Evolutionary conservation across 495 filamentous ascomycete species (phyloP).

Genomic region (Penicillium waksmanii): DNA sequence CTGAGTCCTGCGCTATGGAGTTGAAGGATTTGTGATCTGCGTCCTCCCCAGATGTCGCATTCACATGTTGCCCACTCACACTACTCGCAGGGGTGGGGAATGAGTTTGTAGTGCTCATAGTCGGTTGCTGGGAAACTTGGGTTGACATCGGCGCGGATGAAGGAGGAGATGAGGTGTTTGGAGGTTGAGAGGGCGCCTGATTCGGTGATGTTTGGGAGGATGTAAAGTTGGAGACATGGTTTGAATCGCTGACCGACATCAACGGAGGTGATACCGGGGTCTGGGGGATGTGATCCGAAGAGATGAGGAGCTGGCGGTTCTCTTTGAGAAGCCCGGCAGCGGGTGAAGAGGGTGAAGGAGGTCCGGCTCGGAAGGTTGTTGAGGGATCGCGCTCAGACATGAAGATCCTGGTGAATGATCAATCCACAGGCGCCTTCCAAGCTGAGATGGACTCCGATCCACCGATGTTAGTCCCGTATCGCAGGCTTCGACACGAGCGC

Average conservation of each 20-base stretch:
- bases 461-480: slow-evolving; percentile 23
- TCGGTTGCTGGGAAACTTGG: slow-evolving; percentile 48
- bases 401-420: slow-evolving; percentile 25
- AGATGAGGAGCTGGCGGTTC: slow-evolving; percentile 31
- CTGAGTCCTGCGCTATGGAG: slow-evolving; percentile 26
- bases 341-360: slow-evolving; percentile 51
- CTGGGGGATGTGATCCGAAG: slow-evolving; percentile 46
- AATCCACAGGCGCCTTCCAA: slow-evolving; percentile 12
- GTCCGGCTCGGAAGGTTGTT: slow-evolving; percentile 42
- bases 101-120: slow-evolving; percentile 46
- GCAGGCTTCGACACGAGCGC: slow-evolving; percentile 25
- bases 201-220: slow-evolving; percentile 51
- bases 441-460: slow-evolving; percentile 11
- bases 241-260: slow-evolving; percentile 56
- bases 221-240: slow-evolving; percentile 51
- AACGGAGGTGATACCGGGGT: slow-evolving; percentile 56
- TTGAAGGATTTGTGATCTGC: slow-evolving; percentile 38
- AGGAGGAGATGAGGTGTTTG: slow-evolving; percentile 46
- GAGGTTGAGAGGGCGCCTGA: slow-evolving; percentile 47
- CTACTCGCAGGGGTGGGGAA: slow-evolving; percentile 54
- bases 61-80: slow-evolving; percentile 40
- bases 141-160: slow-evolving; percentile 53
- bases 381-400: slow-evolving; percentile 51
- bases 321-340: slow-evolving; percentile 46
- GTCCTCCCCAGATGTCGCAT: slow-evolving; percentile 38